Base-by-base conservation (phyloP, 306 rosid species). In the Luffa acutangula region DNA sequence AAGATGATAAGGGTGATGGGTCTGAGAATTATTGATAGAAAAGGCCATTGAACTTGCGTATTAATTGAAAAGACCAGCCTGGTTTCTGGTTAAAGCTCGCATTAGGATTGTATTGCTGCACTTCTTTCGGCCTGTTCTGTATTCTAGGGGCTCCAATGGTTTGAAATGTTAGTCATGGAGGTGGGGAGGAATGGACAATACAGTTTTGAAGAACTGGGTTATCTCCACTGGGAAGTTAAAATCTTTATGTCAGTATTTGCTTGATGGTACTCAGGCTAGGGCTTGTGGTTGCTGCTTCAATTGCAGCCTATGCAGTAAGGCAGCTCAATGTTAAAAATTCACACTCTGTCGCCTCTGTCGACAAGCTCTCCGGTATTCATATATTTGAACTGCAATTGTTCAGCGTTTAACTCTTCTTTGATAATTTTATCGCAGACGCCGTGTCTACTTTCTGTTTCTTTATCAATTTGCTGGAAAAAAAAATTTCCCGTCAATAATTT, bases 271-370 rank as follows among this genome's bases (percentile, higher is more conserved):
- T 85, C 69, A 89, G 97, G 89, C 82, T 94, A 86, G 90, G 93
- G 75, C 81, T 94, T 75, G 41, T 94, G 78, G 89, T 91, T 60
- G 97, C 98, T 92, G 97, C 97, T 88, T 90, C 98, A 71, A 70
- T 92, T 74, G 98, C 97, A 85, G 98, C 93, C 69, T 88, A 25
- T 78, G 87, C 87, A 80, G 90, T 88, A 77, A 87, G 80, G 90
- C 91, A 91, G 90, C 86, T 84, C 49, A 91, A 89, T 79, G 73
- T 43, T 69, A 88, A 88, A 82, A 86, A 59, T 80, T 15, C 88
- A 1, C 78, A 76, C 53, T 83, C 87, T 7, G 51, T 83, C 37
- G 43, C 80, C 78, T 79, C 87, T 4, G 80, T 52, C 14, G 21
- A 48, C 39, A 79, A 74, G 79, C 82, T 17, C 39, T 34, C 90